phyloP scores from a whole-genome alignment of 2,329 filamentous ascomycete species.

The Ophiostoma sp. region DNA sequence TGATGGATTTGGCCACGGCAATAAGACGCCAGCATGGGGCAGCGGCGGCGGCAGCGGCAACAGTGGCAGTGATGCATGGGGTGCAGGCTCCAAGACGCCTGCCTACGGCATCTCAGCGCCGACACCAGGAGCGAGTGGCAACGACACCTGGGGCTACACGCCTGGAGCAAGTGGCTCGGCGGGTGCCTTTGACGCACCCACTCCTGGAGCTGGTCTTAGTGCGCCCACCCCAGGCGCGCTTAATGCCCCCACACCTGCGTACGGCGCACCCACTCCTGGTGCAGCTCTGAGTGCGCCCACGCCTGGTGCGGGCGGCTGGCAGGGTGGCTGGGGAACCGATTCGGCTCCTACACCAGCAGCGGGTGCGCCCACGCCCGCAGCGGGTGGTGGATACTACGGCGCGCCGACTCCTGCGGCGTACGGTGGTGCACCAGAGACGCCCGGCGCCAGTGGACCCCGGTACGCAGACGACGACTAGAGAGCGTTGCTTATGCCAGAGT shows the following conservation, averaged over 20 bases:
- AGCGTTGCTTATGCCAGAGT: neutral
- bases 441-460: slow-evolving; percentile 53
- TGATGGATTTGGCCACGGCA: slow-evolving; percentile 60
- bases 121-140: slow-evolving; percentile 47
- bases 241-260: slow-evolving; percentile 66
- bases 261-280: slow-evolving; percentile 54
- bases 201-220: slow-evolving; percentile 54
- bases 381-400: slow-evolving; percentile 51
- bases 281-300: slow-evolving; percentile 58
- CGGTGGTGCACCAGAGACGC: slow-evolving; percentile 52
- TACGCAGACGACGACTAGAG: slow-evolving; percentile 49
- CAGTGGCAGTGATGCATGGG: slow-evolving; percentile 28
- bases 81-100: slow-evolving; percentile 66
- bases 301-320: slow-evolving; percentile 59
- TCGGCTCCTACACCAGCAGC: slow-evolving; percentile 62
- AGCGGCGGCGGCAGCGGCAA: slow-evolving; percentile 28
- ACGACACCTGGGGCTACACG: slow-evolving; percentile 28
- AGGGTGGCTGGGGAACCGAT: slow-evolving; percentile 55
- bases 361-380: slow-evolving; percentile 64
- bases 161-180: neutral
- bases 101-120: slow-evolving; percentile 59
- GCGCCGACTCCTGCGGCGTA: slow-evolving; percentile 63
- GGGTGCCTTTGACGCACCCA: slow-evolving; percentile 61
- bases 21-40: slow-evolving; percentile 62
- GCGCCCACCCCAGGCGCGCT: slow-evolving; percentile 58